Evolutionary conservation across 2,329 filamentous ascomycete species (phyloP), one percentile per base, ranked within the genome.

Genomic region (Metarhizium sp.): DNA sequence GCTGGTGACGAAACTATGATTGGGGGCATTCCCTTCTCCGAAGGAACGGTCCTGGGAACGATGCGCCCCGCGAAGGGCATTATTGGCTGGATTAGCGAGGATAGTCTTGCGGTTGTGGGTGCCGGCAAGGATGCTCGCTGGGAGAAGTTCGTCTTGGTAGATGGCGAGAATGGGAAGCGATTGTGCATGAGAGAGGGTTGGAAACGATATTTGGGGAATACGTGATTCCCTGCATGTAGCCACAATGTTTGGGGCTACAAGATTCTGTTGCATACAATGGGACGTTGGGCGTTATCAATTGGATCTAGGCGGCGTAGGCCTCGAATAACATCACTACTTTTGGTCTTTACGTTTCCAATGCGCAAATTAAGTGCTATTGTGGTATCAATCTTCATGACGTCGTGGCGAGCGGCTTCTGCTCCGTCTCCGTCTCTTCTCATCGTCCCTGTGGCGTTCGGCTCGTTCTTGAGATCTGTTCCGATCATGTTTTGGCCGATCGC

Each of bases 101-200:
- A 82, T 25, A 88, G 80, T 16, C 73, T 96, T 11, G 73, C 92
- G 1, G 85, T 95, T 1, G 76, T 95, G 51, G 88, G 91, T 3
- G 88, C 89, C 1, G 91, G 91, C 0, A 78, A 80, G 57, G 88
- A 94, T 66, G 87, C 87, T 16, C 79, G 88, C 52, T 96, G 92
- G 90, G 91, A 96, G 73, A 91, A 87, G 58, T 96, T 95, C 63
- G 75, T 85, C 20, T 75, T 95, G 52, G 78, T 78, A n/a, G 79
- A 86, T 55, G 80, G 80, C 14, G 80, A 85, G 25, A 84, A 88
- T 59, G 88, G 88, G 10, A 83, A 81, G 60, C 78, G 84, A 48
- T 75, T 81, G 52, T 82, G 88, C 59, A 73, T 83, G 34, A 78
- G 88, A 59, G 86, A 92, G 64, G 89, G 88, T 2, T 95, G 90